Conservation (phyloP, 2,329 filamentous ascomycete genomes). For the Phoma herbarum region DNA sequence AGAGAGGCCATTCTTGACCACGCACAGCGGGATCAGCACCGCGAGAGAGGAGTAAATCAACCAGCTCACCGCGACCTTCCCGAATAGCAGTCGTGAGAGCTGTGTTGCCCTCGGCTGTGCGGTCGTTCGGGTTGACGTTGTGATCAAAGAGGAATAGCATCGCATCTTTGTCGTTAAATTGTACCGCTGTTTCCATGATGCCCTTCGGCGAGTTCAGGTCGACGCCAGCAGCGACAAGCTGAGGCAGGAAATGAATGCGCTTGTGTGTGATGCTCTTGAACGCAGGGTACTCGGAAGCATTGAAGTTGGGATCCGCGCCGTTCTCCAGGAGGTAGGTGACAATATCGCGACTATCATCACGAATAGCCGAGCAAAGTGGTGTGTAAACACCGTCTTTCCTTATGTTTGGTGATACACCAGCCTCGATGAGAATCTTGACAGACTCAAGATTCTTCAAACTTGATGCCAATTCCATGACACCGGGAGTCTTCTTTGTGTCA, state of each 20-base stretch:
- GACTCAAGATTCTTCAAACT: slow-evolving; percentile 71
- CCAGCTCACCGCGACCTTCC: slow-evolving; percentile 66
- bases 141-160: slow-evolving; percentile 68
- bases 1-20: slow-evolving; percentile 75
- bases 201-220: slow-evolving; percentile 68
- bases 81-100: slow-evolving; percentile 72
- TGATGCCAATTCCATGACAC: slow-evolving; percentile 70
- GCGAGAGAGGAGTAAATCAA: slow-evolving; percentile 65
- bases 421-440: slow-evolving; percentile 64
- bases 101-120: slow-evolving; percentile 65
- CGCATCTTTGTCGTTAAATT: slow-evolving; percentile 68
- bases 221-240: slow-evolving; percentile 66
- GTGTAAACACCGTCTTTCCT: slow-evolving; percentile 74
- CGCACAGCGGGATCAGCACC: slow-evolving; percentile 70
- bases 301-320: slow-evolving; percentile 62
- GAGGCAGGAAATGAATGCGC: slow-evolving; percentile 67
- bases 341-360: slow-evolving; percentile 70
- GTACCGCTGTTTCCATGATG: slow-evolving; percentile 71
- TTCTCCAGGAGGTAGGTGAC: slow-evolving; percentile 66
- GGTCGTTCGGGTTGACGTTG: slow-evolving; percentile 68
- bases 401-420: slow-evolving; percentile 67
- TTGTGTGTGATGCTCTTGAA: slow-evolving; percentile 76
- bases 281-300: slow-evolving; percentile 70
- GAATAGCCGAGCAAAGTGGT: slow-evolving; percentile 72
- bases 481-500: slow-evolving; percentile 67